phyloP scores from a whole-genome alignment of 1,284 basidiomycete species.

The Rhodotorula sp. region DNA sequence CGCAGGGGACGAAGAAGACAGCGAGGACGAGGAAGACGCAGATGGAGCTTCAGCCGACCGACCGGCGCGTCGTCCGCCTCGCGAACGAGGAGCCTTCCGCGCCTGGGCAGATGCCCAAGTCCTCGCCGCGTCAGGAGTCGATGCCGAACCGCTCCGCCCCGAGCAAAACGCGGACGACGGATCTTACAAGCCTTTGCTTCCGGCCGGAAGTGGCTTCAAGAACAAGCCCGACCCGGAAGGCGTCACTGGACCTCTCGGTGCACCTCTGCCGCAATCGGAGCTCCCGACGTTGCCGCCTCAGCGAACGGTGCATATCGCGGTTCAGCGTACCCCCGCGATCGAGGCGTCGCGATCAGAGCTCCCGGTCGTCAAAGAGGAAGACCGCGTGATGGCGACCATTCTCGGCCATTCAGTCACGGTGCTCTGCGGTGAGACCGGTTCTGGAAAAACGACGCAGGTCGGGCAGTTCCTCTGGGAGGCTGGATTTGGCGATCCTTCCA shows the following conservation, averaged over 20 bases:
- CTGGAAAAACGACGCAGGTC: slow-evolving; percentile 97
- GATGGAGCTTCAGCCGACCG: slow-evolving; percentile 31
- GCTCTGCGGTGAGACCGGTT: slow-evolving; percentile 84
- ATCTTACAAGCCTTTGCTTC: slow-evolving; percentile 43
- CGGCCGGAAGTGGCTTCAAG: slow-evolving; percentile 45
- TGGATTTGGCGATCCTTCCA: slow-evolving; percentile 74
- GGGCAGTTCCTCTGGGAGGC: slow-evolving; percentile 92
- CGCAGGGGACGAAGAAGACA: slow-evolving; percentile 16
- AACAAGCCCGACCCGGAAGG: slow-evolving; percentile 67
- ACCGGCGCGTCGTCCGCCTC: slow-evolving; percentile 42
- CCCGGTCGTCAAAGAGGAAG: slow-evolving; percentile 91
- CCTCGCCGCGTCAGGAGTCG: slow-evolving; percentile 25
- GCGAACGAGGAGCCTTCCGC: slow-evolving; percentile 32
- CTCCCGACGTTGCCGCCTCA: slow-evolving; percentile 44
- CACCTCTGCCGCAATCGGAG: slow-evolving; percentile 61
- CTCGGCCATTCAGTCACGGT: slow-evolving; percentile 74
- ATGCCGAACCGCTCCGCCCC: slow-evolving; percentile 23
- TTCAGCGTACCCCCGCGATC: slow-evolving; percentile 70
- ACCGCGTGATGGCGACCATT: slow-evolving; percentile 88
- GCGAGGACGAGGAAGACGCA: slow-evolving; percentile 22
- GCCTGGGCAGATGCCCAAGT: slow-evolving; percentile 41
- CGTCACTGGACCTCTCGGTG: slow-evolving; percentile 62
- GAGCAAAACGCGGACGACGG: slow-evolving; percentile 22
- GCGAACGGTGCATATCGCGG: slow-evolving; percentile 57
- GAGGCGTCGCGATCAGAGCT: slow-evolving; percentile 74